These are phyloP conservation scores for Kalanchoe fedtschenkoi DNA, from an alignment of 164 flowering plant genomes.

Conservation along the genomic window DNA sequence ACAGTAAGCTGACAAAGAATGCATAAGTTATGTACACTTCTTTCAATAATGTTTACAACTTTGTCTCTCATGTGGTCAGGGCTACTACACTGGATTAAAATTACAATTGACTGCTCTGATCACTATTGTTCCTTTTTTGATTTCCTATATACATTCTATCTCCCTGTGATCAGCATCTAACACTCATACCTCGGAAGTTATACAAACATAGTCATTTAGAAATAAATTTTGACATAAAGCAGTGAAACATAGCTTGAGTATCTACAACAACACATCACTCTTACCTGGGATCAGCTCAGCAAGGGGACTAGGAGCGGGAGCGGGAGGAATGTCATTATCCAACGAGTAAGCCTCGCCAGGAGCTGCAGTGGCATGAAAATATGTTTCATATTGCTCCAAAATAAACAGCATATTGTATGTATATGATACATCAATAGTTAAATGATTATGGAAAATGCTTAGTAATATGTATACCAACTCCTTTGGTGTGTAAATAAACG, in stretches of 20 bases:
- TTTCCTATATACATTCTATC: no score
- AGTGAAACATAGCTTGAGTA: neutral
- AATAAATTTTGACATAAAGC: neutral
- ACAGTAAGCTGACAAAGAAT: neutral
- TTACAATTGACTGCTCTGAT: neutral
- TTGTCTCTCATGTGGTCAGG: neutral
- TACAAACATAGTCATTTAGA: neutral
- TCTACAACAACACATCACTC: slow-evolving; percentile 3
- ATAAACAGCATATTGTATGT: neutral
- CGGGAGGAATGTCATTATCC: slow-evolving; percentile 30
- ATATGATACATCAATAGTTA: neutral
- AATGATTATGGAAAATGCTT: neutral
- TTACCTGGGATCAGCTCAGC: slow-evolving; percentile 39
- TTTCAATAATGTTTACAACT: neutral
- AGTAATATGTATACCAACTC: no score
- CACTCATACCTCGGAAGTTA: neutral
- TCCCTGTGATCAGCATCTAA: neutral
- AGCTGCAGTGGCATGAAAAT: slow-evolving; percentile 32
- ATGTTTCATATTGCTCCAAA: neutral
- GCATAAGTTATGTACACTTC: neutral
- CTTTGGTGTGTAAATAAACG: neutral
- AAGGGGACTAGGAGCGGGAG: slow-evolving; percentile 53
- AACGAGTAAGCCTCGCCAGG: slow-evolving; percentile 78
- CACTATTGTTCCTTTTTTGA: no score
- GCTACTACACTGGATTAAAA: neutral